Evolutionary conservation across 495 filamentous ascomycete genomes (phyloP).

Genomic region (Hypoxylon rickii): DNA sequence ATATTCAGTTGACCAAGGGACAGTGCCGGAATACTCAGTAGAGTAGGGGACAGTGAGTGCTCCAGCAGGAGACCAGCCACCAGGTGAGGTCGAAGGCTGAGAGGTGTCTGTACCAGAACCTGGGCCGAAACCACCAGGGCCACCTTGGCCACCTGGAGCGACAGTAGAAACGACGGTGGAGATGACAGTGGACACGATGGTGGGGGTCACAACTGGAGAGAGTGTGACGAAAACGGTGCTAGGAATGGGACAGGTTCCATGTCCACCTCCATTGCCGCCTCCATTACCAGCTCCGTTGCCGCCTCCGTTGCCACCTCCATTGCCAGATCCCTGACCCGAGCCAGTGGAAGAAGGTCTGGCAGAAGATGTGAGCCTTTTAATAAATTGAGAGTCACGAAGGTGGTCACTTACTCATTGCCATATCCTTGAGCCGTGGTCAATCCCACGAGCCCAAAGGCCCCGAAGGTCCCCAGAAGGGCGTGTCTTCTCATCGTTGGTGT

Average conservation of each 20-base stretch:
- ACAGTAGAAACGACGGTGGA: constrained; percentile 36
- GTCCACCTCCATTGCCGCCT: constrained; percentile 18
- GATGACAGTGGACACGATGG: constrained; percentile 37
- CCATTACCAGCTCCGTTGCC: background rate
- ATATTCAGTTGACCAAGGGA: constrained; percentile 35
- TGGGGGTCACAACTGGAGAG: constrained; percentile 27
- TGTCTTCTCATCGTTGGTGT: constrained; percentile 30
- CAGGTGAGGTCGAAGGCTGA: constrained; percentile 19
- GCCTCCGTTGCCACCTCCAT: constrained; percentile 1
- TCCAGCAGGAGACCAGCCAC: constrained; percentile 30
- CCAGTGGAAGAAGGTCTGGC: constrained; percentile 15
- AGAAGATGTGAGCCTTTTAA: constrained; percentile 9
- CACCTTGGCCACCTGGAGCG: constrained; percentile 23
- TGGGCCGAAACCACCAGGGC: constrained; percentile 24
- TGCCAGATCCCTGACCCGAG: constrained; percentile 9
- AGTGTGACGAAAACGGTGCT: constrained; percentile 46
- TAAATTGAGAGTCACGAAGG: background rate
- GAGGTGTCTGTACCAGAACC: constrained; percentile 20
- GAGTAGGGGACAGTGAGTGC: constrained; percentile 28
- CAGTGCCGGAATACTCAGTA: constrained; percentile 17
- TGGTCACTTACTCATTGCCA: constrained; percentile 32
- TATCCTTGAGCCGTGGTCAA: constrained; percentile 34
- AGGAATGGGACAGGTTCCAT: constrained; percentile 31
- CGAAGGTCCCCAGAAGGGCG: constrained; percentile 34
- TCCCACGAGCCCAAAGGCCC: constrained; percentile 31